These are phyloP conservation scores for Hypericum androsaemum DNA, from an alignment of 345 rosid species.

Conservation along the genomic window DNA sequence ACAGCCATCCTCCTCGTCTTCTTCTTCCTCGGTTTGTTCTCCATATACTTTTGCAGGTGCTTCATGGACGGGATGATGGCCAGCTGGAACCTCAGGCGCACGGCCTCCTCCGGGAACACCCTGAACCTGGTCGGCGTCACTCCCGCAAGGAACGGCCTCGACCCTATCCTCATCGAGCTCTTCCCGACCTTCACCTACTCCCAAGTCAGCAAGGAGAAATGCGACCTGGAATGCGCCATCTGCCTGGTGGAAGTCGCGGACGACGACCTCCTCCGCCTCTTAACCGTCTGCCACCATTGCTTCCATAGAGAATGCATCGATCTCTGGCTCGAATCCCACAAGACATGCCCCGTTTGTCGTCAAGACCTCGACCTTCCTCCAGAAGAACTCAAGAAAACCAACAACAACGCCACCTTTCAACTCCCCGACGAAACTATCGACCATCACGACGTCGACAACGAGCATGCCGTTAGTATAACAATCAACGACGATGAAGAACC, in stretches of 20 bases:
- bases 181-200: constrained; percentile 61
- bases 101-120: constrained; percentile 22
- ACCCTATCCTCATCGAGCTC: constrained; percentile 36
- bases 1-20: constrained; percentile 43
- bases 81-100: constrained; percentile 33
- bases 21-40: constrained; percentile 57
- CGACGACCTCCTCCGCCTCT: constrained; percentile 52
- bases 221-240: constrained; percentile 70
- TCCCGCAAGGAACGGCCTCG: constrained; percentile 35
- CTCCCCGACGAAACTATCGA: not conserved
- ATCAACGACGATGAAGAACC: constrained; percentile 16
- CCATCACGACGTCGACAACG: constrained; percentile 6
- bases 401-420: constrained; percentile 3
- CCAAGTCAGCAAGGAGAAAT: constrained; percentile 39
- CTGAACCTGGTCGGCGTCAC: constrained; percentile 4
- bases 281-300: constrained; percentile 65
- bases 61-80: constrained; percentile 33
- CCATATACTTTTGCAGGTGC: constrained; percentile 56
- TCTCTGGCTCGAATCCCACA: constrained; percentile 64
- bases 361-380: constrained; percentile 47
- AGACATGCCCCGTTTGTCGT: constrained; percentile 84
- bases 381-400: constrained; percentile 27
- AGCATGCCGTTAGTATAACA: constrained; percentile 26
- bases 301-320: constrained; percentile 83
- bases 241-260: constrained; percentile 63